A percentile compares a stretch with the other conserved stretches of the same genome.
These are phyloP conservation scores for Microsporum ferrugineum DNA, from an alignment of 2,329 filamentous ascomycete species.

Conservation along the genomic window DNA sequence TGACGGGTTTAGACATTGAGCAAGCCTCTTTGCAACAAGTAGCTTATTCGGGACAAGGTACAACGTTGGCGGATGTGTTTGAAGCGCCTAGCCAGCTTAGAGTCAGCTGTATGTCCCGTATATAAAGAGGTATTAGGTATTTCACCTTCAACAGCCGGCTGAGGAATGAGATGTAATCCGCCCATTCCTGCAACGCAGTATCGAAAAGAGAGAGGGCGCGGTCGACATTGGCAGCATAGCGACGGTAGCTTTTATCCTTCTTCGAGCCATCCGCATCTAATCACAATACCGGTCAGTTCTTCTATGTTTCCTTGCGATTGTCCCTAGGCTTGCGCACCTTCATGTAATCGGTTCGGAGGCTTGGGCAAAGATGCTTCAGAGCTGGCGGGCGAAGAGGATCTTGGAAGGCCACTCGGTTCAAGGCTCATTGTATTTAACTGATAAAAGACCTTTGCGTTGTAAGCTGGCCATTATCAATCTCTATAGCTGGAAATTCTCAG, in stretches of 20 bases:
- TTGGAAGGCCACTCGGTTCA: constrained; percentile 32
- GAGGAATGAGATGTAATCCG: constrained; percentile 96
- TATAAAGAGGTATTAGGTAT: not conserved
- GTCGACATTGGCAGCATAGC: constrained; percentile 82
- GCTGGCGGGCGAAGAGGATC: constrained; percentile 59
- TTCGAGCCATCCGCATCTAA: constrained; percentile 27
- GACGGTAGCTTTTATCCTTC: constrained; percentile 61
- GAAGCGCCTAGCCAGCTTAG: constrained; percentile 58
- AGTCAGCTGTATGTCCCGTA: not conserved
- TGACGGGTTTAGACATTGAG: constrained; percentile 88
- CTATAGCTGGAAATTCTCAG: not conserved
- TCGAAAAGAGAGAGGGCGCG: constrained; percentile 83
- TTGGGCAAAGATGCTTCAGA: constrained; percentile 71
- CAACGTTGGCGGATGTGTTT: constrained; percentile 65
- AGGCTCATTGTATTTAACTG: constrained; percentile 32
- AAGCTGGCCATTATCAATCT: constrained; percentile 5
- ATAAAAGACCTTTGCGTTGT: constrained; percentile 12
- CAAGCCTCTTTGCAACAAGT: constrained; percentile 75
- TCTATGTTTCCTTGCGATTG: not conserved
- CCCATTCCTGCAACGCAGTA: constrained; percentile 92
- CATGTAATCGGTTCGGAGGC: constrained; percentile 65
- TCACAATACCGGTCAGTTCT: not conserved
- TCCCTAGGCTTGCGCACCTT: constrained; percentile 44
- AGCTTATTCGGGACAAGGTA: constrained; percentile 69
- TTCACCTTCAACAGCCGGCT: constrained; percentile 75